These are phyloP conservation scores for Neonothopanus nambi DNA, from an alignment of 1,284 basidiomycete genomes.

Conservation along the genomic window DNA sequence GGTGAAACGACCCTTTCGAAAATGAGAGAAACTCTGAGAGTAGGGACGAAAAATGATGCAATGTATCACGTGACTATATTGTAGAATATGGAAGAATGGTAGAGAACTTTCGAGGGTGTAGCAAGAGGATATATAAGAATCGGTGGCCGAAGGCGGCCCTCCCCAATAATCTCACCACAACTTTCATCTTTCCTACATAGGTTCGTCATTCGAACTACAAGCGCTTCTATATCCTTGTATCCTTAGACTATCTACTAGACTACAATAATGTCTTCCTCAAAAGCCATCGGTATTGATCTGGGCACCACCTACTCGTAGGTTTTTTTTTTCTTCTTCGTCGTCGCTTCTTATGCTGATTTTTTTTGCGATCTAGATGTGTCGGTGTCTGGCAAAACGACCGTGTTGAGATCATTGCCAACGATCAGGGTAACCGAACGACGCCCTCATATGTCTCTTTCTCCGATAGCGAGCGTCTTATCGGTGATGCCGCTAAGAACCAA, in stretches of 20 bases:
- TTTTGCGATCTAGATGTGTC: constrained; percentile 38
- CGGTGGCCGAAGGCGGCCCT: not conserved
- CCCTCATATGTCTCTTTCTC: constrained; percentile 83
- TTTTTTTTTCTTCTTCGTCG: constrained; percentile 11
- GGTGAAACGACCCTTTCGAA: not conserved
- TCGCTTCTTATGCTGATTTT: constrained; percentile 8
- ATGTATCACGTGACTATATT: not conserved
- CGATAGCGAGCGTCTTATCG: constrained; percentile 78
- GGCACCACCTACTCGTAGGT: constrained; percentile 85
- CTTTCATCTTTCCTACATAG: not conserved
- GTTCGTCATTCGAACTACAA: not conserved
- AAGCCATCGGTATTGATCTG: constrained; percentile 93
- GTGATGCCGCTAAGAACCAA: constrained; percentile 82
- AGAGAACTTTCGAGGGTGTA: constrained; percentile 1
- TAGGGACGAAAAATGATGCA: not conserved
- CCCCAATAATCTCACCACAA: not conserved
- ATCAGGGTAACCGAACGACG: constrained; percentile 85
- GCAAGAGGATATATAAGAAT: not conserved
- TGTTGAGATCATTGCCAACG: constrained; percentile 84
- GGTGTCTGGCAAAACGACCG: constrained; percentile 52
- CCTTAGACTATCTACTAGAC: not conserved
- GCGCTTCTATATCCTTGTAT: not conserved
- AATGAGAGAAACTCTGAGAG: not conserved
- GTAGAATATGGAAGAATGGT: not conserved
- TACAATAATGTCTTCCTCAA: constrained; percentile 54